These are phyloP conservation scores for Neophaeococcomyces mojaviensis DNA, from an alignment of 2,329 filamentous ascomycete species.

Conservation along the genomic window DNA sequence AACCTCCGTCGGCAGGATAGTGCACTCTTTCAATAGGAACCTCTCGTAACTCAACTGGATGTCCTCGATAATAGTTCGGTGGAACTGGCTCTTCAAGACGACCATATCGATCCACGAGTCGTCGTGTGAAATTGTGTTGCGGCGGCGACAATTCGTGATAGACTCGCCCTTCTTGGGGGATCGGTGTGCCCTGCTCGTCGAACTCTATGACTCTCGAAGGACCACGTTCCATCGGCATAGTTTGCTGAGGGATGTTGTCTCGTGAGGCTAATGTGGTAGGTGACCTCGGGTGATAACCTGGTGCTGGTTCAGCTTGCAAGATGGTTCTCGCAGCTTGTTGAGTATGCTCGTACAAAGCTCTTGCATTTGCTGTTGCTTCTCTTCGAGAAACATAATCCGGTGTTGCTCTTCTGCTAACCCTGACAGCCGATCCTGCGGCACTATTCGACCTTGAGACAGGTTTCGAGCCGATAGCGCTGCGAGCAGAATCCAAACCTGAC, in stretches of 20 bases:
- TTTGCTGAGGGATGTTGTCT: neutral
- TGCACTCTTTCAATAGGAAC: neutral
- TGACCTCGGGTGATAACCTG: neutral
- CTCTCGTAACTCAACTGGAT: neutral
- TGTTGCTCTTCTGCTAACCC: neutral
- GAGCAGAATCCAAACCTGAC: neutral
- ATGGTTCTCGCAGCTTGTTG: neutral
- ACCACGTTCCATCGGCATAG: too few relatives aligned
- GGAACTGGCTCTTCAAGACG: neutral
- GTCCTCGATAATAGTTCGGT: neutral
- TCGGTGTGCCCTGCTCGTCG: constrained; percentile 1
- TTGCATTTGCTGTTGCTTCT: neutral
- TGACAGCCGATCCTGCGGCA: neutral
- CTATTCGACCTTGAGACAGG: constrained; percentile 3
- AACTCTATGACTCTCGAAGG: constrained; percentile 1
- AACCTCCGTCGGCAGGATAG: neutral
- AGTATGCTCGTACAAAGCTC: neutral
- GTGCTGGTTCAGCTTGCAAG: too few relatives aligned
- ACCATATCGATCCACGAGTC: neutral
- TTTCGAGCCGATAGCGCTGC: neutral
- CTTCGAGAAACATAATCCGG: neutral
- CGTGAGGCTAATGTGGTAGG: neutral
- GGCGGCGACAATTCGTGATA: constrained; percentile 1
- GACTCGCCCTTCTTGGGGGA: neutral
- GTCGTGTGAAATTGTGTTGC: neutral